Evolutionary conservation across 352 stramenopile species (phyloP).

Genomic region (Phytophthora ramorum): DNA sequence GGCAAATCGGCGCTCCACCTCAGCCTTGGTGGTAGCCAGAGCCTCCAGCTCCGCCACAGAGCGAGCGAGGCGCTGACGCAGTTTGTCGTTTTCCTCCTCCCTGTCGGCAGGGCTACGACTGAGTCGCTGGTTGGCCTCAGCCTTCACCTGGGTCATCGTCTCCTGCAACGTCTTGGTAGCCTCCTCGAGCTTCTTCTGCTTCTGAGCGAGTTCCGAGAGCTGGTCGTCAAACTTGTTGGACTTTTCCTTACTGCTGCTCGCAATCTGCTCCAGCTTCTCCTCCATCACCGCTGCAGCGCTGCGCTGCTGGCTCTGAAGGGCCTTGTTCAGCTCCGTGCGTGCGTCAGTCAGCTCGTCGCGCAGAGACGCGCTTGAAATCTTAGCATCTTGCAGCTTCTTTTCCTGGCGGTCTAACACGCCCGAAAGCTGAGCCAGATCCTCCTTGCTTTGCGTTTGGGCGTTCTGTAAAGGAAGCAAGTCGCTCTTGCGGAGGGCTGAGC

Average conservation of each 20-base stretch:
- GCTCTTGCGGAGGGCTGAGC: slow-evolving; percentile 48
- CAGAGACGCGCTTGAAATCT: slow-evolving; percentile 46
- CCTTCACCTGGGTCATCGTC: slow-evolving; percentile 48
- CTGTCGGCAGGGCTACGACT: slow-evolving; percentile 28
- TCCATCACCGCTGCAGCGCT: slow-evolving; percentile 54
- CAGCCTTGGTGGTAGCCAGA: slow-evolving; percentile 44
- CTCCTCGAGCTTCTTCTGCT: slow-evolving; percentile 69
- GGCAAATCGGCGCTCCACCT: slow-evolving; percentile 56
- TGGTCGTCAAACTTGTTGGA: slow-evolving; percentile 61
- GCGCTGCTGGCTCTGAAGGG: slow-evolving; percentile 57
- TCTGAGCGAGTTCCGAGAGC: slow-evolving; percentile 54
- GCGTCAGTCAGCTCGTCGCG: slow-evolving; percentile 64
- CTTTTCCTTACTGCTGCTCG: slow-evolving; percentile 50
- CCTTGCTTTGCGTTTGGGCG: slow-evolving; percentile 63
- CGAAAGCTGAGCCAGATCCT: slow-evolving; percentile 67
- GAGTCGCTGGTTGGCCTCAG: slow-evolving; percentile 42
- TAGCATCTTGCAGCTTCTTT: slow-evolving; percentile 65
- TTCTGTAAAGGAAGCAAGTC: slow-evolving; percentile 65
- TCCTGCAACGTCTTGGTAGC: slow-evolving; percentile 49
- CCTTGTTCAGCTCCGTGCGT: slow-evolving; percentile 63
- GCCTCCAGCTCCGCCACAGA: slow-evolving; percentile 59
- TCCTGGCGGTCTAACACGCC: slow-evolving; percentile 68
- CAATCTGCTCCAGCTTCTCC: slow-evolving; percentile 60
- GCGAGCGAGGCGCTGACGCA: slow-evolving; percentile 59
- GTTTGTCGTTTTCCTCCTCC: slow-evolving; percentile 44